Percentiles rank a stretch among this genome's conserved stretches.
phyloP scores from a whole-genome alignment of 257 asterid genomes.

The Galeopsis tetrahit region DNA sequence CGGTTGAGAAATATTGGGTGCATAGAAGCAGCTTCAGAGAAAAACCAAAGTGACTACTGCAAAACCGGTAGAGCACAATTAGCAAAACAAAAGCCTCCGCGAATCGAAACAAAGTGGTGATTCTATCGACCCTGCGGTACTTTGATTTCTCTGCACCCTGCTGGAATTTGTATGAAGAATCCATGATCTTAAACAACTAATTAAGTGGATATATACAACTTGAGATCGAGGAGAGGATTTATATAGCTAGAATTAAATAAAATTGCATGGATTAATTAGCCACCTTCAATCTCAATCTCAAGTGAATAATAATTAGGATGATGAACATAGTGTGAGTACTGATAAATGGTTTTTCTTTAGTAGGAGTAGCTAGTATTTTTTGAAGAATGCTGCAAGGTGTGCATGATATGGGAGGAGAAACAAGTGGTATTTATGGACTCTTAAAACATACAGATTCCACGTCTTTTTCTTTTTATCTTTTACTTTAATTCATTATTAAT shows the following conservation, averaged over 20 bases:
- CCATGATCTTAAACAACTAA: slow-evolving; percentile 31
- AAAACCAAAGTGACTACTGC: slow-evolving; percentile 41
- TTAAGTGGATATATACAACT: too few species aligned
- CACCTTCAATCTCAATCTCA: too few species aligned
- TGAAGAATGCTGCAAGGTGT: slow-evolving; percentile 26
- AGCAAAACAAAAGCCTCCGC: slow-evolving; percentile 44
- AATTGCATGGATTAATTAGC: too few species aligned
- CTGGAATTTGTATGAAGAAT: slow-evolving; percentile 41
- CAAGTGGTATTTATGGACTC: slow-evolving; percentile 46
- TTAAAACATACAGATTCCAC: slow-evolving; percentile 30
- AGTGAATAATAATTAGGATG: background rate
- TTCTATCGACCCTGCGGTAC: slow-evolving; percentile 30
- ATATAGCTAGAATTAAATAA: too few species aligned
- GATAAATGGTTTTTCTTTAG: too few species aligned
- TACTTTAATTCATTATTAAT: background rate
- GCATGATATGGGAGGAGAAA: slow-evolving; percentile 21
- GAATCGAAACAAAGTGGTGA: slow-evolving; percentile 44
- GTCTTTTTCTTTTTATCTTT: background rate
- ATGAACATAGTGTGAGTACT: slow-evolving; percentile 30
- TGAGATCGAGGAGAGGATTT: too few species aligned
- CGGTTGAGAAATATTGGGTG: slow-evolving; percentile 41
- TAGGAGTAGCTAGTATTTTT: background rate
- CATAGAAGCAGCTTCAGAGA: slow-evolving; percentile 43
- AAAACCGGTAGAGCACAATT: slow-evolving; percentile 40
- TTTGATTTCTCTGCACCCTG: slow-evolving; percentile 46